Evolutionary conservation across 225 moss, liverwort and hornwort species (phyloP).

Genomic region (Bryoerythrophyllum caledonicum): DNA sequence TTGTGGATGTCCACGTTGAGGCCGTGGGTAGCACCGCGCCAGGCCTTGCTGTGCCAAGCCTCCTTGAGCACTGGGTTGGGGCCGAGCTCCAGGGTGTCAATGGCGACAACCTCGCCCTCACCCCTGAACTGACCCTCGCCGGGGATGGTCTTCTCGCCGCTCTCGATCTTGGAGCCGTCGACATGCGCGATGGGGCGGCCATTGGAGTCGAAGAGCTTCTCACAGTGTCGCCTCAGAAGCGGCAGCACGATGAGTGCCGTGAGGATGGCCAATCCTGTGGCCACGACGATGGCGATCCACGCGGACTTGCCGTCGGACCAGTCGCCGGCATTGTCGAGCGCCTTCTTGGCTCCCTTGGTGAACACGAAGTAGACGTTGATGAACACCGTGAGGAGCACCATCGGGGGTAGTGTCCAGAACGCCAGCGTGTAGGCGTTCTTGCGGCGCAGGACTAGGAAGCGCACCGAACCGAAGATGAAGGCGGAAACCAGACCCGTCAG

Average conservation of each 20-base stretch:
- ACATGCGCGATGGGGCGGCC: constrained; percentile 36
- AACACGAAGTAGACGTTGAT: constrained; percentile 77
- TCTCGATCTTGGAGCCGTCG: constrained; percentile 26
- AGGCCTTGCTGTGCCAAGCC: constrained; percentile 37
- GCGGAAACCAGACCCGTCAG: constrained; percentile 44
- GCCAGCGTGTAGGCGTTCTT: constrained; percentile 49
- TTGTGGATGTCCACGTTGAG: constrained; percentile 67
- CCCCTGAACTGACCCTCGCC: constrained; percentile 4
- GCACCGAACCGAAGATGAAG: constrained; percentile 37
- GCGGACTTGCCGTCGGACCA: constrained; percentile 67
- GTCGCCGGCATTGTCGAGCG: constrained; percentile 9
- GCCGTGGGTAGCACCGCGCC: constrained; percentile 68
- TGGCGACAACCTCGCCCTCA: not conserved
- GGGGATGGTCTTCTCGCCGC: not conserved
- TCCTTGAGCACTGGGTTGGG: not conserved
- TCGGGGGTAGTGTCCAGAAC: constrained; percentile 57
- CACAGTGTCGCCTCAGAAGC: constrained; percentile 47
- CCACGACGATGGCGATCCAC: constrained; percentile 50
- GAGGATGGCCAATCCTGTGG: constrained; percentile 30
- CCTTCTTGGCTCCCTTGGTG: constrained; percentile 76
- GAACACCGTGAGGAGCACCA: constrained; percentile 54
- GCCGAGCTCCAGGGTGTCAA: constrained; percentile 28
- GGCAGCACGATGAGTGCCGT: constrained; percentile 36
- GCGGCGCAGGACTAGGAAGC: constrained; percentile 53
- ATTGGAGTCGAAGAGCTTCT: constrained; percentile 44